Evolutionary conservation across 331 rosid genomes (phyloP), one percentile per base, ranked within the genome.

Genomic region (Stylosanthes scabra): DNA sequence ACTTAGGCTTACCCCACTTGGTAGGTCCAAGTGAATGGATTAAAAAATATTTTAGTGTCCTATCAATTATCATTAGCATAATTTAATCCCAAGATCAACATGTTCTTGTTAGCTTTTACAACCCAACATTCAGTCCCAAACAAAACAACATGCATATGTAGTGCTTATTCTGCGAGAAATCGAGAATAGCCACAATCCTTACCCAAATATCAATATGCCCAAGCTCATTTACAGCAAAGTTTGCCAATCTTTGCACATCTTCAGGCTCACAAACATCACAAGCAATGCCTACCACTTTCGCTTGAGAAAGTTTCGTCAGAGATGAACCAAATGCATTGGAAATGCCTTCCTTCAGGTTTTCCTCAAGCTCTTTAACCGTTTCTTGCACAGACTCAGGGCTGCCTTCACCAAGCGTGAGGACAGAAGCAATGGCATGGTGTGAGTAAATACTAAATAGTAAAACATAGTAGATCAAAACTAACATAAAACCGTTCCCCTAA

Each of bases 151-250:
- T 11, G 12, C 51, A 29, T 61, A 13, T 7, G 28, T 40, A 7
- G 9, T 28, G 54, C 39, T 74, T 39, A 41, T 41, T 41, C 13
- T 31, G 9, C 6, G 63, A 37, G 8, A 72, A 28, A 42, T n/a
- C 49, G 31, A 51, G 45, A 79, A 64, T 31, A 20, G 55, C 47
- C 64, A 72, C 28, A 69, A 57, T 44, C 60, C 90, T 83, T 61
- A 94, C 99, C 99, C 99, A 94, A 80, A 94, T 90, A 79, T 90
- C 96, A 65, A 94, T 75, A 64, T 84, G 42, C 66, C 97, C 97
- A 20, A 94, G 86, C 80, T 94, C 83, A 39, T 64, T 70, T 13
- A 87, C 70, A 46, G 96, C 88, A 66, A 87, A 94, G 71, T 82
- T 75, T 5, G 97, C 89, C 81, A 91, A 78, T 20, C 87, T 91